Evolutionary conservation across 2,329 filamentous ascomycete species (phyloP).

Genomic region (Fusarium sp.): DNA sequence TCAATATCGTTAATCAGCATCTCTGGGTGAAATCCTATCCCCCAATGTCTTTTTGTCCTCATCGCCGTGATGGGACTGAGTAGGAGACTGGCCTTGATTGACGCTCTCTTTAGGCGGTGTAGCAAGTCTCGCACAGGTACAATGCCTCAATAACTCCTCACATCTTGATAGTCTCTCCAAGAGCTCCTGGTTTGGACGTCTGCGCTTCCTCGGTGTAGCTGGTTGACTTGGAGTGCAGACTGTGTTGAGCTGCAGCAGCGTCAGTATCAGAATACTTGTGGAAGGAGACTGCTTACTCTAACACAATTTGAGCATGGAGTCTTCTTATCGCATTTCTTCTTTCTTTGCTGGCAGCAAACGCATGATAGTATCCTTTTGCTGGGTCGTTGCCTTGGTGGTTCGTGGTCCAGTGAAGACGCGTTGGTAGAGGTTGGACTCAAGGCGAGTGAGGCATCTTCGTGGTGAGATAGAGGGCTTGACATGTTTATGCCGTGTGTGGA

Average conservation of each 20-base stretch:
- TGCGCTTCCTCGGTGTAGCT: slow-evolving; percentile 47
- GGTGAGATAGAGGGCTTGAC: slow-evolving; percentile 19
- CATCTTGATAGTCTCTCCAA: slow-evolving; percentile 30
- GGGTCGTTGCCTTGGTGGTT: slow-evolving; percentile 24
- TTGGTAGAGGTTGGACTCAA: slow-evolving; percentile 19
- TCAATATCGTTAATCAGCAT: neutral
- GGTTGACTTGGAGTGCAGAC: slow-evolving; percentile 46
- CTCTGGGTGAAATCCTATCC: neutral
- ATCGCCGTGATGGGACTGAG: slow-evolving; percentile 12
- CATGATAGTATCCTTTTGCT: slow-evolving; percentile 43
- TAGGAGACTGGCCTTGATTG: slow-evolving; percentile 21
- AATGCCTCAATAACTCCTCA: slow-evolving; percentile 40
- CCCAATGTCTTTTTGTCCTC: slow-evolving; percentile 25
- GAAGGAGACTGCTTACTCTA: slow-evolving; percentile 29
- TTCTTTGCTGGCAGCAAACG: slow-evolving; percentile 49
- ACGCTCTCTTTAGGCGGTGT: slow-evolving; percentile 28
- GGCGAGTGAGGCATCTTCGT: slow-evolving; percentile 6
- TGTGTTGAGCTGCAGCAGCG: slow-evolving; percentile 37
- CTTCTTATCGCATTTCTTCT: slow-evolving; percentile 51
- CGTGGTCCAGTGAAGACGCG: slow-evolving; percentile 16
- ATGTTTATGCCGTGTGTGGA: slow-evolving; percentile 8
- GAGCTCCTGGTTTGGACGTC: slow-evolving; percentile 47
- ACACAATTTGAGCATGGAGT: slow-evolving; percentile 49
- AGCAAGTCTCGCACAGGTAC: slow-evolving; percentile 38
- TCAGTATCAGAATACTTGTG: neutral